phyloP scores from a whole-genome alignment of 768 basidiomycete genomes.

The Xerocomellus amylosporus region DNA sequence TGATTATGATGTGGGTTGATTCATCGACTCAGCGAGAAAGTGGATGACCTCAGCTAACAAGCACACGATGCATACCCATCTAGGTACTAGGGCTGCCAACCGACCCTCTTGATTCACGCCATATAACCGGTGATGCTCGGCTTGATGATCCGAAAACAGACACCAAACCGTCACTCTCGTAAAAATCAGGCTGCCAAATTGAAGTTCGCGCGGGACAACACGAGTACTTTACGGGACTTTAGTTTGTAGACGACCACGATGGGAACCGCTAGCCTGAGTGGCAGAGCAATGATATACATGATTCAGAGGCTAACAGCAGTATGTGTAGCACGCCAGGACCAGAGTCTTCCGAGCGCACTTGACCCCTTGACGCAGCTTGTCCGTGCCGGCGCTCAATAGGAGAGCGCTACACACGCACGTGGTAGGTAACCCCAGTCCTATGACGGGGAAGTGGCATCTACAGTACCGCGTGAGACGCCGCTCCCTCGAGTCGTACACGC shows the following conservation, averaged over 20 bases:
- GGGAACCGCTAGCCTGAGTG: not conserved
- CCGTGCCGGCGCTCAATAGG: not conserved
- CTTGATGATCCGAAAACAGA: not conserved
- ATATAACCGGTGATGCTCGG: not conserved
- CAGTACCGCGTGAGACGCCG: too few relatives aligned
- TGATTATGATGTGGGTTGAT: not conserved
- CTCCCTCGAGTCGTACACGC: too few relatives aligned
- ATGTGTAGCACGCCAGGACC: too few relatives aligned
- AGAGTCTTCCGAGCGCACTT: not conserved
- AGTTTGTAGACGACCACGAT: not conserved
- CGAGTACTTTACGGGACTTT: not conserved
- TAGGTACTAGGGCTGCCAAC: not conserved
- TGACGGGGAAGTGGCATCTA: too few relatives aligned
- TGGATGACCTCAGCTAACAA: not conserved
- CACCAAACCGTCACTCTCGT: not conserved
- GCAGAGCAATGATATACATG: not conserved
- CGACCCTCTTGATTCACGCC: constrained; percentile 3
- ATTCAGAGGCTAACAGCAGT: not conserved
- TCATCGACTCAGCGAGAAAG: not conserved
- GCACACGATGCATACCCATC: too few relatives aligned
- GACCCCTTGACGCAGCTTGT: not conserved
- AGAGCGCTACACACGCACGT: not conserved
- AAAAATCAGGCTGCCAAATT: constrained; percentile 2
- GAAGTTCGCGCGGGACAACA: constrained; percentile 2
- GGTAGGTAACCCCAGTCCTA: not conserved